Conservation (phyloP, 2,329 filamentous ascomycete genomes). For the Waltergamsia citrina region DNA sequence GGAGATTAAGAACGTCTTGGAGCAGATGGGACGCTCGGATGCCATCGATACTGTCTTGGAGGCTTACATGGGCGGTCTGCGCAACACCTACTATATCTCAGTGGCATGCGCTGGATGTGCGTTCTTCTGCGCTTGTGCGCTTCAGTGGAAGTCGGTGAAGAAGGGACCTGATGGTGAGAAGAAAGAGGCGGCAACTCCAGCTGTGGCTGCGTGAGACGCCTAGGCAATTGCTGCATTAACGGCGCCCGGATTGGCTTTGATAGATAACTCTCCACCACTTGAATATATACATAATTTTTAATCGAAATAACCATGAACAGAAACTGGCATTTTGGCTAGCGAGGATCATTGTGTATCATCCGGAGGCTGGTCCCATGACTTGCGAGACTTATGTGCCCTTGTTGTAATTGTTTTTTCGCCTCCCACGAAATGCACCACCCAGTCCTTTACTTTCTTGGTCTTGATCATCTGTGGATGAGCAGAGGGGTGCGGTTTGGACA, state of each 20-base stretch:
- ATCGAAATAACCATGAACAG: too few species aligned
- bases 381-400: constrained; percentile 8
- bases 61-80: constrained; percentile 40
- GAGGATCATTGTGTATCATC: constrained; percentile 28
- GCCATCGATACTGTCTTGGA: constrained; percentile 30
- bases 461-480: constrained; percentile 48
- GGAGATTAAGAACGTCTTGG: constrained; percentile 30
- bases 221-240: too few species aligned
- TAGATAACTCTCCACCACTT: too few species aligned
- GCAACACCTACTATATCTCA: constrained; percentile 41
- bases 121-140: constrained; percentile 30
- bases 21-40: constrained; percentile 27
- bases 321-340: too few species aligned
- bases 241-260: too few species aligned
- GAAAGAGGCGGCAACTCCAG: constrained; percentile 10
- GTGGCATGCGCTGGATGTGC: constrained; percentile 35
- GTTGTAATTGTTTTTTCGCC: constrained; percentile 13
- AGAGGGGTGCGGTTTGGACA: constrained; percentile 19
- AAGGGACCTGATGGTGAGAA: constrained; percentile 20
- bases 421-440: constrained; percentile 64
- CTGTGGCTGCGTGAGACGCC: background rate
- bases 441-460: constrained; percentile 59
- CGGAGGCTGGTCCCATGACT: constrained; percentile 29
- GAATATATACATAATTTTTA: too few species aligned
- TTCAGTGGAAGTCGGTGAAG: constrained; percentile 47